Conservation (phyloP, 495 filamentous ascomycete genomes). For the Terfezia boudieri region DNA sequence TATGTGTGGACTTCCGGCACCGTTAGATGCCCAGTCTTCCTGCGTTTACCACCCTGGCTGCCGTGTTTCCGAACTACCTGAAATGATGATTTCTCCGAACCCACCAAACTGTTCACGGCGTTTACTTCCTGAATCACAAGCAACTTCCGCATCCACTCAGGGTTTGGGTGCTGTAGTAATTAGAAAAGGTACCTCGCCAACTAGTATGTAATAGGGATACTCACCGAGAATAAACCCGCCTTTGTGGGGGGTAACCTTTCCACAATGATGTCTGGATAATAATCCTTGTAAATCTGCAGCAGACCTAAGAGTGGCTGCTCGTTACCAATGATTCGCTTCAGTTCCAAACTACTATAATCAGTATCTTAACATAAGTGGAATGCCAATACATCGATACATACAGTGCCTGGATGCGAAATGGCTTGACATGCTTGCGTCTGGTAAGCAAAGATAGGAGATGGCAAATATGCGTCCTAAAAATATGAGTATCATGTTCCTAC, state of each 20-base stretch:
- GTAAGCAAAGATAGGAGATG: constrained; percentile 70
- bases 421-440: constrained; percentile 65
- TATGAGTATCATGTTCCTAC: neutral
- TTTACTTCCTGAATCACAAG: constrained; percentile 42
- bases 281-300: constrained; percentile 67
- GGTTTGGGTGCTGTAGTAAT: constrained; percentile 39
- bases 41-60: constrained; percentile 22
- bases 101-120: constrained; percentile 17
- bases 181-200: neutral
- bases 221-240: constrained; percentile 34
- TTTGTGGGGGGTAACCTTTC: constrained; percentile 34
- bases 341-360: constrained; percentile 28
- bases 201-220: neutral
- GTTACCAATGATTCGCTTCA: constrained; percentile 38
- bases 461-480: constrained; percentile 37
- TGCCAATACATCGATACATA: constrained; percentile 26
- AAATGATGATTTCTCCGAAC: constrained; percentile 19
- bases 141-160: constrained; percentile 51
- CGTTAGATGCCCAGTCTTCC: constrained; percentile 21
- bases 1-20: constrained; percentile 56
- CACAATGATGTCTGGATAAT: constrained; percentile 75
- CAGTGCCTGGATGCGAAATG: constrained; percentile 62
- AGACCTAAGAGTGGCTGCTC: constrained; percentile 59
- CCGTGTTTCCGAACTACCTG: constrained; percentile 24
- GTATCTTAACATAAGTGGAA: neutral